Base-by-base conservation (phyloP, 345 rosid genomes). In the Adansonia digitata region DNA sequence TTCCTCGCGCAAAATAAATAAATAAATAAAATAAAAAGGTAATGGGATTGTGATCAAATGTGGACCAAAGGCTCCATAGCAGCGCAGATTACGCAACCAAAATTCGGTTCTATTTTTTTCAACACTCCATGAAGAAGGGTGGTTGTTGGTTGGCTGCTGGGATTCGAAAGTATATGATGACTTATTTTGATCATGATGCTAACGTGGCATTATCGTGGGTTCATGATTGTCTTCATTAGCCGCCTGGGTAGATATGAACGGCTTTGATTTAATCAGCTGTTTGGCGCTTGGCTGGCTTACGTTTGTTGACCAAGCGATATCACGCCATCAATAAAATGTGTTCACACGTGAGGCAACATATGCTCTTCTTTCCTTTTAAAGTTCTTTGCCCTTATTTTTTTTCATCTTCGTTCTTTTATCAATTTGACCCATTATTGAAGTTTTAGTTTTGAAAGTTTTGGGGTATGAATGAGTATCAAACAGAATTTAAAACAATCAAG, bases 261-360 rank as follows among this genome's bases (percentile, higher is more conserved):
- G 53, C 1, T 67, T 31, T 45, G 35, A 67, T 24, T 0, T 2
- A 42, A 42, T 42, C 51, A 15, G 2, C 14, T 39, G 5, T 7
- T 14, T 43, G 13, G 13, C 26, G 35, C 2, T 45, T 15, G 35
- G 52, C 71, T 34, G 67, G 29, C 11, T 10, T 8, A 10, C 46
- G 8, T 62, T 61, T n/a, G n/a, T 61, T 62, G 67, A 62, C 24
- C 37, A 17, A 7, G 1, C 12, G 46, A 42, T 7, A 42, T 42
- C 46, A n/a, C n/a, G n/a, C n/a, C n/a, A n/a, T n/a, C n/a, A n/a
- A n/a, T n/a, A n/a, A n/a, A n/a, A n/a, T n/a, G 17, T 46, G 43
- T 63, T 48, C 59, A 48, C 72, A 48, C 43, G 72, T 45, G 72
- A 26, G 72, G 24, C 72, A 69, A 69, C 40, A 45, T 42, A 24